Percentiles rank a stretch among this genome's conserved stretches.
Conservation (phyloP, 768 basidiomycete genomes). For the Tricholoma furcatifolium region DNA sequence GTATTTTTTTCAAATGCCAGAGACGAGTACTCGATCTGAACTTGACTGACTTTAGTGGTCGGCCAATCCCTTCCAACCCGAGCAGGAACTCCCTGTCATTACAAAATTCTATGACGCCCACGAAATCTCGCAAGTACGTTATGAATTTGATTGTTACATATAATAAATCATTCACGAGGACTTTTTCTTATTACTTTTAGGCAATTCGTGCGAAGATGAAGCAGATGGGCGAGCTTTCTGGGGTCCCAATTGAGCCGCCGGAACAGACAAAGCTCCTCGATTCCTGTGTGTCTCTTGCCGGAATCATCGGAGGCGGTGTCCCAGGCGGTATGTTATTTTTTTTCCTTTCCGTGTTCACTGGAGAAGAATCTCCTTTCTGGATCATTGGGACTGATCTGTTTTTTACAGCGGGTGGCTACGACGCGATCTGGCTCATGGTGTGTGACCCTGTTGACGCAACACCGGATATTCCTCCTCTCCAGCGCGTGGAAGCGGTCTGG, state of each 20-base stretch:
- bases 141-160: background rate
- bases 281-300: conserved; percentile 70
- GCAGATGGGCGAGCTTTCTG: conserved; percentile 73
- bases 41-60: conserved; percentile 46
- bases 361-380: background rate
- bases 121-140: conserved; percentile 52
- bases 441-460: conserved; percentile 53
- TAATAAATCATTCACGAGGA: background rate
- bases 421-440: conserved; percentile 93
- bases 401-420: conserved; percentile 86
- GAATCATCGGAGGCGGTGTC: conserved; percentile 92
- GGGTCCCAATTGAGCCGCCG: conserved; percentile 87
- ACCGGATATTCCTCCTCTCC: conserved; percentile 48
- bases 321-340: conserved; percentile 76
- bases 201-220: conserved; percentile 79
- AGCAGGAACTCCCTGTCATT: conserved; percentile 42
- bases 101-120: conserved; percentile 59
- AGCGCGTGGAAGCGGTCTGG: conserved; percentile 72
- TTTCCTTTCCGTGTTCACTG: background rate
- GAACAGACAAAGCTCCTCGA: conserved; percentile 86
- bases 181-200: conserved; percentile 34
- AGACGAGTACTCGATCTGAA: background rate
- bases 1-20: conserved; percentile 4
- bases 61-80: conserved; percentile 52
- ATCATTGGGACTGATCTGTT: background rate